phyloP scores from a whole-genome alignment of 495 filamentous ascomycete genomes.

The Saxispiralis lemnorum region DNA sequence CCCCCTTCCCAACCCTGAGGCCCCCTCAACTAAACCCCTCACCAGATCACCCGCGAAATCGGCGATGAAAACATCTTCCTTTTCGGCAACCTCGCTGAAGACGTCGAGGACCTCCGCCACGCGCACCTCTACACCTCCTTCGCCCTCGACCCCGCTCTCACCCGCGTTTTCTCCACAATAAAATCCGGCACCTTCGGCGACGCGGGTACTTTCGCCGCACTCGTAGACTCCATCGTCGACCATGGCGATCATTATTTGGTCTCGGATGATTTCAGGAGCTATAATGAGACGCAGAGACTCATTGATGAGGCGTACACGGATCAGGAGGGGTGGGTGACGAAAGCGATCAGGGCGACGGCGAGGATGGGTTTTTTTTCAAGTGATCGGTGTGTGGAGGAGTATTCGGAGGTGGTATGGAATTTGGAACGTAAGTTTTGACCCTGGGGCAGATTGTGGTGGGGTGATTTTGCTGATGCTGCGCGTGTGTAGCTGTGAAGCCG shows the following conservation, averaged over 20 bases:
- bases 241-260: conserved; percentile 97
- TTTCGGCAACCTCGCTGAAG: conserved; percentile 88
- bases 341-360: conserved; percentile 71
- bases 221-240: conserved; percentile 66
- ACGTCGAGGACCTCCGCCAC: conserved; percentile 92
- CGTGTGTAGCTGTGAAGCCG: no score
- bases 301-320: conserved; percentile 83
- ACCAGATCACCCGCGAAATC: conserved; percentile 97
- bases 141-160: conserved; percentile 55
- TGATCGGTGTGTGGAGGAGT: conserved; percentile 94
- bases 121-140: conserved; percentile 68
- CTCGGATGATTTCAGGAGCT: conserved; percentile 88
- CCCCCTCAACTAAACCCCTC: neutral
- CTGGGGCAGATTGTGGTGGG: no score
- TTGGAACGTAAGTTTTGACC: conserved; percentile 37
- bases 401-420: conserved; percentile 95
- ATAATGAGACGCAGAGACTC: conserved; percentile 71
- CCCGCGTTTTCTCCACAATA: conserved; percentile 69
- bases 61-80: conserved; percentile 95
- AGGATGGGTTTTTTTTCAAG: conserved; percentile 95
- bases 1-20: neutral
- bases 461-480: no score
- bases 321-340: conserved; percentile 78
- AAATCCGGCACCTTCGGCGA: conserved; percentile 61
- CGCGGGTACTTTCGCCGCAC: conserved; percentile 51